phyloP scores from a whole-genome alignment of 257 asterid genomes.

The Thymus quinquecostatus region DNA sequence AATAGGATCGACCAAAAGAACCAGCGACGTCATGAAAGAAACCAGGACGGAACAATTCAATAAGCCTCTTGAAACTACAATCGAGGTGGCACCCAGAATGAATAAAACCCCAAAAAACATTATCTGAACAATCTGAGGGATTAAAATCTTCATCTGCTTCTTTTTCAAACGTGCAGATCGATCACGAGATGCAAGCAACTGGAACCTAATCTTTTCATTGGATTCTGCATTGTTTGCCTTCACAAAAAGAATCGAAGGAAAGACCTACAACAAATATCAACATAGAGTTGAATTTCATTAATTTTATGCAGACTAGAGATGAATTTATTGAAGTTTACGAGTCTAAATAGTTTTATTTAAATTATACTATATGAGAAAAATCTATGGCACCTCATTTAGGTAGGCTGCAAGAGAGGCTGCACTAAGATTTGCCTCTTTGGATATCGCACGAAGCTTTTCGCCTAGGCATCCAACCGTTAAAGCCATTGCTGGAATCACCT shows the following conservation, averaged over 20 bases:
- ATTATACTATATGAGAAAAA: neutral
- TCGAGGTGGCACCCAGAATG: constrained; percentile 57
- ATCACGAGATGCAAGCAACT: constrained; percentile 72
- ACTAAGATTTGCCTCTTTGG: constrained; percentile 69
- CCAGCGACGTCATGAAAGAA: constrained; percentile 79
- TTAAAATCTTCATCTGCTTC: constrained; percentile 83
- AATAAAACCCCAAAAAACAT: constrained; percentile 66
- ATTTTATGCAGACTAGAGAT: neutral
- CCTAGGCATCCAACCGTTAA: constrained; percentile 72
- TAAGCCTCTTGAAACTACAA: constrained; percentile 64
- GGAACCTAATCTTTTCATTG: constrained; percentile 70
- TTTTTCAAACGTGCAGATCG: constrained; percentile 60
- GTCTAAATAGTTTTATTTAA: neutral
- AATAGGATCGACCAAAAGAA: constrained; percentile 82
- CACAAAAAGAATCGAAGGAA: constrained; percentile 84
- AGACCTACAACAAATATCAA: constrained; percentile 51
- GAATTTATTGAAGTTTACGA: neutral
- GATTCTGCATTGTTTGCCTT: constrained; percentile 86
- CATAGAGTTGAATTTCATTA: constrained; percentile 5
- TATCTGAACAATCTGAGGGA: constrained; percentile 79
- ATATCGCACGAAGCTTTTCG: constrained; percentile 72
- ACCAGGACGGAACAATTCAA: constrained; percentile 55
- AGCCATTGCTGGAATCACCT: constrained; percentile 82
- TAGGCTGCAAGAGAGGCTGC: constrained; percentile 82
- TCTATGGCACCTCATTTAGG: constrained; percentile 69